Percentiles rank a stretch among this genome's conserved stretches.
phyloP scores from a whole-genome alignment of 441 rosid genomes.

The Populus hybrid region DNA sequence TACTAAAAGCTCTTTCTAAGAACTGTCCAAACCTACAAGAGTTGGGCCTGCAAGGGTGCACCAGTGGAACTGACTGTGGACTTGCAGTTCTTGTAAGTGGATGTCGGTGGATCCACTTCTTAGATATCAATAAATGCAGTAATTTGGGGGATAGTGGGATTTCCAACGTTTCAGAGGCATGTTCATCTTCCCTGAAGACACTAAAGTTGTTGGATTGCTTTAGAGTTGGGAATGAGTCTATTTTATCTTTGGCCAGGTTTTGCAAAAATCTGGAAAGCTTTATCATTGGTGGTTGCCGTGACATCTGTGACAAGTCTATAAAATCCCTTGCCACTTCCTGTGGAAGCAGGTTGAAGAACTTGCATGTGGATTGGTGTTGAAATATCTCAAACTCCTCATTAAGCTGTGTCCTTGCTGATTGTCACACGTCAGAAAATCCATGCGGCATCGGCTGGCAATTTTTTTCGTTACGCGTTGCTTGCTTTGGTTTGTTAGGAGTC shows the following conservation, averaged over 20 bases:
- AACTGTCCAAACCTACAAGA: conserved; percentile 58
- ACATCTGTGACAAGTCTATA: conserved; percentile 59
- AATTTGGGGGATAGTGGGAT: conserved; percentile 70
- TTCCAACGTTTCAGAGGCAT: conserved; percentile 57
- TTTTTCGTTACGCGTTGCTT: no score
- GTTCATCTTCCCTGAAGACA: conserved; percentile 60
- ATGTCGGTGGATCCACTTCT: conserved; percentile 50
- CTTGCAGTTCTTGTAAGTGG: conserved; percentile 61
- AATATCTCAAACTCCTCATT: conserved; percentile 69
- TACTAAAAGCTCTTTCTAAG: conserved; percentile 50
- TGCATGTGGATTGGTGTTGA: conserved; percentile 96
- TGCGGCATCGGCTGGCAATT: no score
- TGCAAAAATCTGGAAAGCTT: conserved; percentile 76
- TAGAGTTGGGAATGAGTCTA: conserved; percentile 67
- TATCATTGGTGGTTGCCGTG: conserved; percentile 75
- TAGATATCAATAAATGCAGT: conserved; percentile 82
- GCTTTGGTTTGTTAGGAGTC: no score
- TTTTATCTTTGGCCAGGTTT: conserved; percentile 53
- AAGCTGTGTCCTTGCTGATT: conserved; percentile 40
- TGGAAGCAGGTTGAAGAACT: conserved; percentile 57
- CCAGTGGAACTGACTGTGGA: conserved; percentile 62
- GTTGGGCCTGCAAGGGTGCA: conserved; percentile 78
- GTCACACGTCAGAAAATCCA: no score
- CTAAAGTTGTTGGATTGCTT: conserved; percentile 80
- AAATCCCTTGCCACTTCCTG: conserved; percentile 61